Evolutionary conservation across 176 grass and related monocot genomes (phyloP), one percentile per base, ranked within the genome.

Genomic region (Neostapfia colusana): DNA sequence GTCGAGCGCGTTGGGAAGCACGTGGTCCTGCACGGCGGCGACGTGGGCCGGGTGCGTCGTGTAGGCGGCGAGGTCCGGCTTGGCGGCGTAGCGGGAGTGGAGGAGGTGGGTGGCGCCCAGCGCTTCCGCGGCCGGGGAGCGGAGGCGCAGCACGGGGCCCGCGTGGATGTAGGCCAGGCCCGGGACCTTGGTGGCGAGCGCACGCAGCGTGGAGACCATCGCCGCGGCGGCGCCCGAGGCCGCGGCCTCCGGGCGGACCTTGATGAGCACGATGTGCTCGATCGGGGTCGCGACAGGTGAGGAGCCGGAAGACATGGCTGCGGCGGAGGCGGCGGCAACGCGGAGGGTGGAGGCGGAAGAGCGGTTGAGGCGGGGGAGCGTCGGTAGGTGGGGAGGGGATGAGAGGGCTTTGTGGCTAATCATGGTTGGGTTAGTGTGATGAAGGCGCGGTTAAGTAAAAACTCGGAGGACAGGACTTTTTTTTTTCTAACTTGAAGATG

Each of bases 211-310:
- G 39, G 95, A 80, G 45, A 94, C 38, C 87, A 92, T 85, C 28
- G 88, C 83, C 4, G 87, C 85, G 24, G 82, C 34, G 17, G 91
- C 75, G 82, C 84, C 85, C 36, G 88, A 91, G 16, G 79, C 10
- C 2, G 66, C 84, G 2, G 81, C 43, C 49, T 80, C 80, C 23
- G 90, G 80, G 41, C 89, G 84, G 56, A 85, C 65, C 88, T 93
- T 97, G 94, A 97, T 69, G 89, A 97, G 94, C 74, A 97, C 94
- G 49, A 93, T 69, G 75, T 97, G 94, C 88, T 98, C 91, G 67
- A 98, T 41, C 25, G 89, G 80, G 11, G 70, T 42, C 10, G 79
- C 35, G 18, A 72, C 34, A 8, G 83, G 53, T 21, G 93, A 0
- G 41, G 66, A 16, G 64, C 31, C 31, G 31, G 79, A 72, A 14